Percentiles rank a stretch among this genome's conserved stretches.
Conservation (phyloP, 768 basidiomycete genomes). For the Cyclocybe cylindracea region DNA sequence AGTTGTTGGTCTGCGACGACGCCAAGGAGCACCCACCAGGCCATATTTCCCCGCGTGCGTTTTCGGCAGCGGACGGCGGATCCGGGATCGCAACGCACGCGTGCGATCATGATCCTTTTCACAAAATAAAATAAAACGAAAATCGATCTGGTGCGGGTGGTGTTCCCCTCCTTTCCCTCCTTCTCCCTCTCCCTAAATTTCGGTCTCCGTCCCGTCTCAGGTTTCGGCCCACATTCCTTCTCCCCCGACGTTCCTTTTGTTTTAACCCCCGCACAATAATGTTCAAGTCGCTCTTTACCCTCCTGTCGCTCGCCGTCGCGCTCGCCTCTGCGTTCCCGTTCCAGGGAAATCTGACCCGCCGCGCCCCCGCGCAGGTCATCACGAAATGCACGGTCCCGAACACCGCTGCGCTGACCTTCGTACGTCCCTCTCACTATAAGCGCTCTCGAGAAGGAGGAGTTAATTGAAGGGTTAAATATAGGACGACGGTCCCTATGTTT, state of each 20-base stretch:
- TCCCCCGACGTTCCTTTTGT: not conserved
- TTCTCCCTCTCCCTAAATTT: no score
- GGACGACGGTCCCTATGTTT: constrained; percentile 46
- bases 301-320: constrained; percentile 1
- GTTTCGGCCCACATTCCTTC: not conserved
- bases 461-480: constrained; percentile 5
- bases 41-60: no score
- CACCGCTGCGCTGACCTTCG: constrained; percentile 43
- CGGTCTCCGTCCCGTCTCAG: not conserved
- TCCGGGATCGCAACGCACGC: no score
- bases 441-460: not conserved
- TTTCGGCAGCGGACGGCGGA: no score
- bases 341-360: constrained; percentile 5
- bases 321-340: constrained; percentile 1
- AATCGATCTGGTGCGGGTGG: no score
- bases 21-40: no score
- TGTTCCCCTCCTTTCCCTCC: no score
- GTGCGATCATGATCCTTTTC: no score
- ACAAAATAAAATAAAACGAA: no score
- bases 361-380: constrained; percentile 31
- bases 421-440: constrained; percentile 15
- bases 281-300: constrained; percentile 1
- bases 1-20: no score
- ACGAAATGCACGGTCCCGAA: constrained; percentile 35
- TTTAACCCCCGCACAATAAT: not conserved